Base-by-base conservation (phyloP, 2,329 filamentous ascomycete genomes). In the Ambrosiella cleistominuta region DNA sequence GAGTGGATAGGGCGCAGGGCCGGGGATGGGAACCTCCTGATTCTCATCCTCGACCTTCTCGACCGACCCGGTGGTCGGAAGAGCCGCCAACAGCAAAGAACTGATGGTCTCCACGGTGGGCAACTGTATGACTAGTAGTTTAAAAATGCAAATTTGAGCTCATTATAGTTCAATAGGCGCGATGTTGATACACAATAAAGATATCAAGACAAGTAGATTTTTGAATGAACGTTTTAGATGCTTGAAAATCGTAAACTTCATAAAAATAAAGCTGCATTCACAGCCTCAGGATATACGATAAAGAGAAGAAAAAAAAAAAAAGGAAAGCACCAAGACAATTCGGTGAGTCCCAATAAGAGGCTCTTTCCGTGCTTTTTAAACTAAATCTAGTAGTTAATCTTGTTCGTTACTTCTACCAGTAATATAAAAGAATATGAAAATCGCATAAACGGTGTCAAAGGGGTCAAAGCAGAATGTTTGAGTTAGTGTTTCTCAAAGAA, bases 1-100 rank as follows among this genome's bases (percentile, higher is more conserved):
- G 35, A 88, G 67, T 1, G 82, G 84, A 58, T 84, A 70, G 2
- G 79, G 81, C 57, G 74, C 74, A 35, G 83, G 83, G 52, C 79
- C 75, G 1, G 84, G 83, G 57, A 88, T 83, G 2, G 75, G 72
- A 12, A 70, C 66, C 38, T 63, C 61, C 4, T 50, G 35, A 8
- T 7, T 35, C 13, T 49, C 44, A 45, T 56, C 42, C 37, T 35
- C 15, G 37, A 35, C 47, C 15, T 27, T 27, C 45, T 39, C 36
- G 27, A 27, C 27, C 3, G 27, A 27, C 17, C 19, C n/a, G 15
- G 52, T 27, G 13, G 54, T 17, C 7, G 58, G 54, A 17, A 57
- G 15, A n/a, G 47, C 47, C 4, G 58, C 58, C 11, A 49, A 53
- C 1, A 58, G 35, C 17, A 57, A 13, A 19, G 58, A 56, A 13